Base-by-base conservation (phyloP, 805 yeast species). In the Monosporozyma servazzii region DNA sequence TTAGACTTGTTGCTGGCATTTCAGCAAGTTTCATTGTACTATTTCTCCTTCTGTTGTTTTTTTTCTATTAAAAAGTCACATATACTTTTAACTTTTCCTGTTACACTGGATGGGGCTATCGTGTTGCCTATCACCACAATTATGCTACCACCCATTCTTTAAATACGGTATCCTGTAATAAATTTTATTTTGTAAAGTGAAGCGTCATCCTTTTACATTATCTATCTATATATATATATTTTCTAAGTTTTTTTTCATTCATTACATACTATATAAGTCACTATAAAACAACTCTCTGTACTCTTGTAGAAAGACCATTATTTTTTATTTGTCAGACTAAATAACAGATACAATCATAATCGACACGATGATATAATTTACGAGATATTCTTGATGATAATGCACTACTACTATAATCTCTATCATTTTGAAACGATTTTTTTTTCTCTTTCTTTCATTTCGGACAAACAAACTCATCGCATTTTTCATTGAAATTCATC, bases 231-330 rank as follows among this genome's bases (percentile, higher is more conserved):
- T 33, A 33, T 33, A 33, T 33, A 33, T 15, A 4, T 33, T 33
- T 17, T 23, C n/a, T n/a, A n/a, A 21, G 10, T 21, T 21, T 41
- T 41, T 41, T 41, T 41, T 25, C 27, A 20, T 41, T 41, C 29
- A 41, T n/a, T 41, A 41, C 44, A 41, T 41, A 41, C 29, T 41
- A 20, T 41, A 41, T 41, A 41, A 6, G 17, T n/a, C 44, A 21
- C 44, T 41, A 41, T 21, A 21, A 41, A 41, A 41, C 25, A 41
- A 21, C 44, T 41, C 29, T 41, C 44, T 41, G 44, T 41, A 41
- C 21, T 41, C 44, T 41, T 41, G 44, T 41, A 41, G 21, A 23
- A 11, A 33, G 8, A 33, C 13, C n/a, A 33, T 15, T 13, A 33
- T 33, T 33, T 33, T 15, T n/a, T 7, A 3, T 11, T 11, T 30